These are phyloP conservation scores for Tylopilus rubrobrunneus DNA, from an alignment of 768 basidiomycete species.

Conservation along the genomic window DNA sequence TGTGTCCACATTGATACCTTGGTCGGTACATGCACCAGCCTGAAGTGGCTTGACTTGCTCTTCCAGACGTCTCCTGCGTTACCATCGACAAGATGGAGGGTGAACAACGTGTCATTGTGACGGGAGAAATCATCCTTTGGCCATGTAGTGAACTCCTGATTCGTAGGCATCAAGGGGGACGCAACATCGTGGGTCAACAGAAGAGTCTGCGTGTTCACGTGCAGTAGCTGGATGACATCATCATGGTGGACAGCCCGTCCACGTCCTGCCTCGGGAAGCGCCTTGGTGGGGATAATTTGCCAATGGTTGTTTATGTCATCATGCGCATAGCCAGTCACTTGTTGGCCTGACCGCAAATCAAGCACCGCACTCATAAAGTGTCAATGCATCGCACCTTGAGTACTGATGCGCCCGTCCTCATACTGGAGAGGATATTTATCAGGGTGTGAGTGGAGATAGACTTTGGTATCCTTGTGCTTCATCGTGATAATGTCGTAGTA, in stretches of 20 bases:
- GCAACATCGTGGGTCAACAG: constrained; percentile 97
- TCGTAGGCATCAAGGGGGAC: constrained; percentile 94
- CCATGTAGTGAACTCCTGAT: constrained; percentile 97
- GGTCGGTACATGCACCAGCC: constrained; percentile 83
- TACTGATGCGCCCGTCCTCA: constrained; percentile 92
- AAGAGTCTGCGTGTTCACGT: constrained; percentile 76
- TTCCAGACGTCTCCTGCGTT: constrained; percentile 82
- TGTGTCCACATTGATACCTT: constrained; percentile 96
- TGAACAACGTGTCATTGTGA: constrained; percentile 88
- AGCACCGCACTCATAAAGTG: background rate
- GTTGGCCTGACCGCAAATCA: constrained; percentile 60
- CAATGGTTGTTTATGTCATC: constrained; percentile 94
- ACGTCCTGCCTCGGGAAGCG: constrained; percentile 89
- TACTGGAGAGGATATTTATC: constrained; percentile 92
- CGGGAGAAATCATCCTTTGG: constrained; percentile 70
- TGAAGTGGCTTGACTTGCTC: constrained; percentile 92
- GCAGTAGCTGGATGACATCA: constrained; percentile 85
- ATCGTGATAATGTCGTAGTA: constrained; percentile 89
- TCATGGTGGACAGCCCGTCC: constrained; percentile 89
- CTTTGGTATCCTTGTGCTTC: constrained; percentile 90
- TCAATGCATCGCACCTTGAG: constrained; percentile 57
- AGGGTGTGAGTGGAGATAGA: constrained; percentile 88
- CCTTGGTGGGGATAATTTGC: constrained; percentile 93
- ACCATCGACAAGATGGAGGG: constrained; percentile 66
- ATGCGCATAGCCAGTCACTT: constrained; percentile 93